phyloP scores from a whole-genome alignment of 2,329 filamentous ascomycete species.

The Paraphoma sp. region DNA sequence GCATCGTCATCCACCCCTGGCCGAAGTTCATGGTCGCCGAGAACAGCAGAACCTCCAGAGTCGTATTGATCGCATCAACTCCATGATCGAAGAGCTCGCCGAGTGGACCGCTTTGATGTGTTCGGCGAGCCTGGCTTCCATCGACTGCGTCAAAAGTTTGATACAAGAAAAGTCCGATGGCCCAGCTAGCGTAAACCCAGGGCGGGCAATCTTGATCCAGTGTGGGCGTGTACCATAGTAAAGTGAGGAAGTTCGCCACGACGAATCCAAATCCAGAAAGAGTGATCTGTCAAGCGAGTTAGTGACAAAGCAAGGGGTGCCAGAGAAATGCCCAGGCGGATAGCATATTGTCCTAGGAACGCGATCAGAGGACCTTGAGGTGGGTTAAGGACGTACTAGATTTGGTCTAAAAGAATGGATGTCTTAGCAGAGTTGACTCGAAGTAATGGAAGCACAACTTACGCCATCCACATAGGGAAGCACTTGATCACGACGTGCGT shows the following conservation, averaged over 20 bases:
- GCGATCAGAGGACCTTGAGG: neutral
- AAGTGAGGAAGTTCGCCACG: slow-evolving; percentile 83
- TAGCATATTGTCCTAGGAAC: neutral
- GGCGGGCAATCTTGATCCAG: slow-evolving; percentile 90
- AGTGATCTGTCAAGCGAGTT: slow-evolving; percentile 67
- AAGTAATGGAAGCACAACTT: slow-evolving; percentile 35
- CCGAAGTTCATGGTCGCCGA: slow-evolving; percentile 91
- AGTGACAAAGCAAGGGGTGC: too few species aligned
- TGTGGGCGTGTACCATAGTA: slow-evolving; percentile 95
- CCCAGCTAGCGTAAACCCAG: slow-evolving; percentile 96
- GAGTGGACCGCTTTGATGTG: slow-evolving; percentile 87
- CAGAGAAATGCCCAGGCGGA: too few species aligned
- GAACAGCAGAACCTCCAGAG: slow-evolving; percentile 91
- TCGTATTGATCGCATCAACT: slow-evolving; percentile 95
- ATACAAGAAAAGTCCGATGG: slow-evolving; percentile 88
- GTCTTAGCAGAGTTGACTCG: too few species aligned
- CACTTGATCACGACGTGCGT: slow-evolving; percentile 90
- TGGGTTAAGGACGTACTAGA: neutral
- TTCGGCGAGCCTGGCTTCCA: slow-evolving; percentile 89
- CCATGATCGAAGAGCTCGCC: slow-evolving; percentile 97
- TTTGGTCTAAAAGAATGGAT: neutral
- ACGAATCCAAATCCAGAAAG: slow-evolving; percentile 90
- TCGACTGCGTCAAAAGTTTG: slow-evolving; percentile 99
- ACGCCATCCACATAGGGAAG: slow-evolving; percentile 96
- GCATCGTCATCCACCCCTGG: slow-evolving; percentile 87